Evolutionary conservation across 2,329 filamentous ascomycete genomes (phyloP).

Genomic region (Microdochium trichocladiopsis): DNA sequence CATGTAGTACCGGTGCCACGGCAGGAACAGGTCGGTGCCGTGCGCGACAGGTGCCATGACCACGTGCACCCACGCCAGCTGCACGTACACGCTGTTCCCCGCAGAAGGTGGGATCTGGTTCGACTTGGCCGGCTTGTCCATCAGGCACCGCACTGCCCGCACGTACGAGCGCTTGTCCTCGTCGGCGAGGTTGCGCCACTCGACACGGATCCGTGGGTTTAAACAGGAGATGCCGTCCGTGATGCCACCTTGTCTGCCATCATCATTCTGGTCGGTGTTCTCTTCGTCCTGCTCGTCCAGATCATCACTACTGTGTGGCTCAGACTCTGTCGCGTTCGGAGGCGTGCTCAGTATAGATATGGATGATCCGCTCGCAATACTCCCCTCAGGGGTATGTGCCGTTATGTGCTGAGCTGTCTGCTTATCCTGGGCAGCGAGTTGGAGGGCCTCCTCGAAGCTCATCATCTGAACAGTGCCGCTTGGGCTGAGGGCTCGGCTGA

Average conservation of each 20-base stretch:
- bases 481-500: not conserved
- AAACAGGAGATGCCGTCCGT: not conserved
- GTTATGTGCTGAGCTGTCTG: not conserved
- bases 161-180: not conserved
- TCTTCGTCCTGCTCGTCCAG: too few relatives aligned
- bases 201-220: not conserved
- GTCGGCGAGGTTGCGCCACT: not conserved
- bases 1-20: conserved; percentile 25
- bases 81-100: conserved; percentile 21
- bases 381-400: not conserved
- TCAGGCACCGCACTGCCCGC: not conserved
- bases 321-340: not conserved
- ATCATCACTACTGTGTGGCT: not conserved
- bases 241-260: not conserved
- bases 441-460: not conserved
- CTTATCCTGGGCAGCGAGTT: not conserved
- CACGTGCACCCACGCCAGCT: conserved; percentile 22
- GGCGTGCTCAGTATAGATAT: not conserved
- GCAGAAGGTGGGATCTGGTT: not conserved
- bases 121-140: not conserved
- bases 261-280: not conserved
- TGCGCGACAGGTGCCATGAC: conserved; percentile 20
- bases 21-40: conserved; percentile 20
- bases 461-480: not conserved
- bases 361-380: not conserved